A percentile compares a stretch with the other conserved stretches of the same genome.
These are phyloP conservation scores for Neurospora sp. DNA, from an alignment of 495 filamentous ascomycete genomes.

Conservation along the genomic window DNA sequence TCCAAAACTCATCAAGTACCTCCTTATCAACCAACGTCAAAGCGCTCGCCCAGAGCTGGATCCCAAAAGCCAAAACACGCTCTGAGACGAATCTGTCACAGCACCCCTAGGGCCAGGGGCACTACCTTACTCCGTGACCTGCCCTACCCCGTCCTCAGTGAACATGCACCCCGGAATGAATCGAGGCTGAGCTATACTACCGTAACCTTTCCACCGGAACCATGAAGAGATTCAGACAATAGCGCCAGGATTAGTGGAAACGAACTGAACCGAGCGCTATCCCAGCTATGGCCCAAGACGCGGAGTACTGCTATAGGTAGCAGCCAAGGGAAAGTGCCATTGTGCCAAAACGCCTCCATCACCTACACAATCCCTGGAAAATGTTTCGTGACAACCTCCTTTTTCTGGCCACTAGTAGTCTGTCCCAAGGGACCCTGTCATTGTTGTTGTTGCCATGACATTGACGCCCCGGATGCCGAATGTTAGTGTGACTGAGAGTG, in stretches of 20 bases:
- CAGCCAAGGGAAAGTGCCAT: background rate
- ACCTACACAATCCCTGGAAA: background rate
- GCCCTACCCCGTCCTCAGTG: constrained; percentile 12
- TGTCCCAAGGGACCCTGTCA: background rate
- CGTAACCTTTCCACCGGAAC: background rate
- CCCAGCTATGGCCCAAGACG: background rate
- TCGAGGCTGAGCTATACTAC: background rate
- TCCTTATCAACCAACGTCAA: background rate
- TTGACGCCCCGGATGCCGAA: background rate
- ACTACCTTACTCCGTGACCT: background rate
- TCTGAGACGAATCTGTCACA: constrained; percentile 41
- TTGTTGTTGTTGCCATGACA: too few relatives aligned
- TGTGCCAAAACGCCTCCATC: background rate
- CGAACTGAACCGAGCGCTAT: background rate
- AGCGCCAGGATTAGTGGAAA: background rate
- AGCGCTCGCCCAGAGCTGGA: background rate
- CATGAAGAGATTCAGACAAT: background rate
- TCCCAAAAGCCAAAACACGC: constrained; percentile 33
- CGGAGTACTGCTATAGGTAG: background rate
- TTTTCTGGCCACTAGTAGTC: constrained; percentile 2
- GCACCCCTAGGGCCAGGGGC: constrained; percentile 15
- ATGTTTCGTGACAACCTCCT: constrained; percentile 42
- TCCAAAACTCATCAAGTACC: background rate
- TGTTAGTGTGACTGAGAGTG: background rate
- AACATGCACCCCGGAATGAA: constrained; percentile 2